Percentiles rank a stretch among this genome's conserved stretches.
These are phyloP conservation scores for Pholiota microspora DNA, from an alignment of 768 basidiomycete species.

Conservation along the genomic window DNA sequence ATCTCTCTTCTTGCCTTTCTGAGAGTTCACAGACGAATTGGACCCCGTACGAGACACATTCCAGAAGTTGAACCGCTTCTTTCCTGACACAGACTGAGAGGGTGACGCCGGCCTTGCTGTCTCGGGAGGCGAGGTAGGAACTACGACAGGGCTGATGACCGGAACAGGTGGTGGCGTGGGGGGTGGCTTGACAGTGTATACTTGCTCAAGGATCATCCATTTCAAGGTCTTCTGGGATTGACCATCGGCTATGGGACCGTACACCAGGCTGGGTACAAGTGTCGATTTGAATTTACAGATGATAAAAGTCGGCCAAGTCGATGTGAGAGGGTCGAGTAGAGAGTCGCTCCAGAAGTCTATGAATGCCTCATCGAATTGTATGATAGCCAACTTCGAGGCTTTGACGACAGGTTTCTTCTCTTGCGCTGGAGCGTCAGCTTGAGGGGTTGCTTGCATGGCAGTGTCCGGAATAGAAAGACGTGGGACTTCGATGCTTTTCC, in stretches of 20 bases:
- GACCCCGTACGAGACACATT: constrained; percentile 32
- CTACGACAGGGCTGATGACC: neutral
- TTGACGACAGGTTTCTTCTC: constrained; percentile 32
- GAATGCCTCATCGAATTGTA: constrained; percentile 79
- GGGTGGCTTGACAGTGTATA: constrained; percentile 37
- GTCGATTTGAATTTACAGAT: constrained; percentile 61
- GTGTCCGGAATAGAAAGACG: constrained; percentile 6
- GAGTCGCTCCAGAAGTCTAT: constrained; percentile 82
- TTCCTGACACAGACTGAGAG: constrained; percentile 29
- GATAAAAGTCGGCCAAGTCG: constrained; percentile 66
- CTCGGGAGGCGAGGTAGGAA: constrained; percentile 3
- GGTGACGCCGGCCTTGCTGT: constrained; percentile 39
- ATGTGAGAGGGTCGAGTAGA: constrained; percentile 63
- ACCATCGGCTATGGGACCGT: constrained; percentile 25
- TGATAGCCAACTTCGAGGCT: constrained; percentile 41
- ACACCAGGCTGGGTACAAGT: constrained; percentile 21
- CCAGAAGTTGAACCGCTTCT: constrained; percentile 69
- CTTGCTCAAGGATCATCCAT: constrained; percentile 73
- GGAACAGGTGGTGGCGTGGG: constrained; percentile 6
- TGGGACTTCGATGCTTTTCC: constrained; percentile 25
- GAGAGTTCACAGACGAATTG: constrained; percentile 26
- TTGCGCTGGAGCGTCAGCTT: neutral
- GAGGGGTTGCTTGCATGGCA: neutral
- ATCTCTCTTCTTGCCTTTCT: constrained; percentile 34
- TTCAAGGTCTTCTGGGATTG: constrained; percentile 37